Conservation (phyloP, 345 rosid species). For the Trapa incisa region DNA sequence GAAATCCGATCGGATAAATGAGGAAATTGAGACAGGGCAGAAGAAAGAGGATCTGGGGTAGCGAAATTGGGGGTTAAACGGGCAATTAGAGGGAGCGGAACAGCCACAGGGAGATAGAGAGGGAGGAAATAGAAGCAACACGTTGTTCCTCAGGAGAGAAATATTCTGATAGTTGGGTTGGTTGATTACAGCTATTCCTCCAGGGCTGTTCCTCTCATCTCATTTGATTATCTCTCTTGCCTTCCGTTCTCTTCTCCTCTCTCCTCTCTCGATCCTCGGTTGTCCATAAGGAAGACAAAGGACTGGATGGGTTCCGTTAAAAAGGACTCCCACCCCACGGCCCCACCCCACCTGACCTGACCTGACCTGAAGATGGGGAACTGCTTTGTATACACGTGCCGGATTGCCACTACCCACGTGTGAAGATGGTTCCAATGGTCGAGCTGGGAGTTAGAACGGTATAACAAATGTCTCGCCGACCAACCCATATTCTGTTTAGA, state of each 20-base stretch:
- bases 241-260: neutral
- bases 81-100: neutral
- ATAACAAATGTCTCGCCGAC: too few species aligned
- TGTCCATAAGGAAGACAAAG: neutral
- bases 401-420: too few species aligned
- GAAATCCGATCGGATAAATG: neutral
- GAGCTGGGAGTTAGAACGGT: too few species aligned
- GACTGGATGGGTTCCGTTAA: too few species aligned
- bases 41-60: neutral
- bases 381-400: neutral
- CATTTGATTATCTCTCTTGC: neutral
- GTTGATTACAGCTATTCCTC: slow-evolving; percentile 4
- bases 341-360: too few species aligned
- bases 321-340: too few species aligned
- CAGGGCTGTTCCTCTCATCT: neutral
- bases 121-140: neutral
- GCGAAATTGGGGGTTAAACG: neutral
- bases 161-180: neutral
- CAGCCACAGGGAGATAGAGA: neutral
- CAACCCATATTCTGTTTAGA: too few species aligned
- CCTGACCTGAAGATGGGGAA: too few species aligned
- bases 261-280: too few species aligned
- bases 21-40: neutral
- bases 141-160: neutral
- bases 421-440: too few species aligned